A percentile compares a stretch with the other conserved stretches of the same genome.
Conservation (phyloP, 768 basidiomycete species). For the Kwoniella pini region DNA sequence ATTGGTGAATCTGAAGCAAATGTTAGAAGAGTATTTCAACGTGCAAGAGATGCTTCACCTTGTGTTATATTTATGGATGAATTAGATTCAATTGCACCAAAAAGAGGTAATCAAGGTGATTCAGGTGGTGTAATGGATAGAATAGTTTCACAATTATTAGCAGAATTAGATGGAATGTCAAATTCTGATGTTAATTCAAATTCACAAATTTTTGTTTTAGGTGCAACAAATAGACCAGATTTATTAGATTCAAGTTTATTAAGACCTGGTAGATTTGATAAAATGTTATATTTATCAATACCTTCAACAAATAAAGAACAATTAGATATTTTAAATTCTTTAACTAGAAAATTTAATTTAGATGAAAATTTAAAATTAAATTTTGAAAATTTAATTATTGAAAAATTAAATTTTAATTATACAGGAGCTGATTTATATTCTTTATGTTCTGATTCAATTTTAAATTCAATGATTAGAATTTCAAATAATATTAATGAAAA, state of each 20-base stretch:
- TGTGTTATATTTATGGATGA: slow-evolving; percentile 98
- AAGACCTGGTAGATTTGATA: slow-evolving; percentile 91
- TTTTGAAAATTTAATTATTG: slow-evolving; percentile 64
- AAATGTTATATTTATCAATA: slow-evolving; percentile 93
- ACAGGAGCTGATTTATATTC: slow-evolving; percentile 99
- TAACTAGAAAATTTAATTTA: slow-evolving; percentile 88
- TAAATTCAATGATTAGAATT: slow-evolving; percentile 89
- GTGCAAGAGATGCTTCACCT: slow-evolving; percentile 84
- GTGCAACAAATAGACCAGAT: slow-evolving; percentile 93
- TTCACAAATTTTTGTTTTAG: slow-evolving; percentile 85
- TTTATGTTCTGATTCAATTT: slow-evolving; percentile 90
- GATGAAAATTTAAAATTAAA: slow-evolving; percentile 68
- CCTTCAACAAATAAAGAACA: slow-evolving; percentile 83
- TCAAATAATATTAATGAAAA: slow-evolving; percentile 74
- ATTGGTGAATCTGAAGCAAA: slow-evolving; percentile 87
- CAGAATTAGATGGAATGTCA: slow-evolving; percentile 90
- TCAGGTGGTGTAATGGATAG: slow-evolving; percentile 98
- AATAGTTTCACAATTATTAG: slow-evolving; percentile 90
- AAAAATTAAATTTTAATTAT: slow-evolving; percentile 82
- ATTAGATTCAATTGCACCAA: slow-evolving; percentile 89
- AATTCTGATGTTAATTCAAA: slow-evolving; percentile 58
- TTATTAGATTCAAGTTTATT: slow-evolving; percentile 84
- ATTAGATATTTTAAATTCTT: slow-evolving; percentile 77
- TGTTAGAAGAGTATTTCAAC: slow-evolving; percentile 73
- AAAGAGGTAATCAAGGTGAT: slow-evolving; percentile 91